phyloP scores from a whole-genome alignment of 192 early-diverging fungal species.

The Coemansia brasiliensis region DNA sequence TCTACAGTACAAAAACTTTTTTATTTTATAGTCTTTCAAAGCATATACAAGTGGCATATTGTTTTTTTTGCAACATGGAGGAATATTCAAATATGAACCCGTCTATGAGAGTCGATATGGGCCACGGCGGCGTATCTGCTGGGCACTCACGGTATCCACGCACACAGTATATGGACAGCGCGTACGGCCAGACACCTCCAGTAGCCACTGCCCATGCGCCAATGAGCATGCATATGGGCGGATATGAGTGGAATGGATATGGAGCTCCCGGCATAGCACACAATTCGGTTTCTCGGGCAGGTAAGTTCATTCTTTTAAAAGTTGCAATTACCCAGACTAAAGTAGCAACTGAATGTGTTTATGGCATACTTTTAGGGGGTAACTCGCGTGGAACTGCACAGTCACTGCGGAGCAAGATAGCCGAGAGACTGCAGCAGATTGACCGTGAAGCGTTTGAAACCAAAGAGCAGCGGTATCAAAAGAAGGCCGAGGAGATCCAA shows the following conservation, averaged over 20 bases:
- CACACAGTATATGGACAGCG: constrained; percentile 12
- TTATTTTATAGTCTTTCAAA: neutral
- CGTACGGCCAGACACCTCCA: constrained; percentile 15
- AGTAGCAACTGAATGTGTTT: no score
- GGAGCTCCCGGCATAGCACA: constrained; percentile 15
- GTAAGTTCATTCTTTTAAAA: constrained; percentile 12
- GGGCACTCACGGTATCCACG: constrained; percentile 17
- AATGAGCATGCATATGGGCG: constrained; percentile 14
- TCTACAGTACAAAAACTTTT: neutral
- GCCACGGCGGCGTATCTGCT: constrained; percentile 6
- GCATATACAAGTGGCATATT: neutral
- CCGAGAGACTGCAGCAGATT: constrained; percentile 48
- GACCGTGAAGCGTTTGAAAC: constrained; percentile 50
- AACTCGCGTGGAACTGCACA: constrained; percentile 16
- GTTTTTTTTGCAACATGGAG: constrained; percentile 14
- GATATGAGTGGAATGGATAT: constrained; percentile 49
- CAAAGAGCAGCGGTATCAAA: constrained; percentile 39
- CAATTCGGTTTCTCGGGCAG: constrained; percentile 1
- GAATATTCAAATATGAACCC: constrained; percentile 32
- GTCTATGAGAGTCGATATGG: constrained; percentile 13
- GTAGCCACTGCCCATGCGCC: constrained; percentile 4
- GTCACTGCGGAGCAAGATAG: constrained; percentile 42
- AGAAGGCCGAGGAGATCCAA: constrained; percentile 51
- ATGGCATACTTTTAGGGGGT: neutral
- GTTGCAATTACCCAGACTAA: no score